Conservation (phyloP, 2,329 filamentous ascomycete genomes). For the Ceratocystis destructans region DNA sequence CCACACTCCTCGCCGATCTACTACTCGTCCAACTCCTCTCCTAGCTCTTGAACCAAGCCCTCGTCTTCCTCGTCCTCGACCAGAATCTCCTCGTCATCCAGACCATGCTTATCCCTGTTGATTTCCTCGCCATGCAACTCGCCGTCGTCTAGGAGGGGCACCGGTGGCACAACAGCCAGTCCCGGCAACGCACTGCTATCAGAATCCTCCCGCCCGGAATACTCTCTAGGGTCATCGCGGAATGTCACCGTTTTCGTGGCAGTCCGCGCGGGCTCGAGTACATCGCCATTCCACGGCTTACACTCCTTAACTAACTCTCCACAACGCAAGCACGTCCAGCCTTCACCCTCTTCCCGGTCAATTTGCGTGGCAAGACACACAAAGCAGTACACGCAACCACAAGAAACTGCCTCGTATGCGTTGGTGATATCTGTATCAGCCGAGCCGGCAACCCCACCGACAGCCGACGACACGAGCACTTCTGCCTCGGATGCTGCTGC, state of each 20-base stretch:
- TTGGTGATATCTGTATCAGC: conserved; percentile 91
- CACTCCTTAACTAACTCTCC: conserved; percentile 74
- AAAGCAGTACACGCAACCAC: conserved; percentile 89
- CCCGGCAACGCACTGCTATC: not conserved
- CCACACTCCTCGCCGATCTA: too few species aligned
- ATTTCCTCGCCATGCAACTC: not conserved
- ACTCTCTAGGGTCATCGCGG: conserved; percentile 35
- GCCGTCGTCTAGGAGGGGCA: not conserved
- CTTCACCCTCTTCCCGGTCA: conserved; percentile 85
- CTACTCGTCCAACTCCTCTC: not conserved
- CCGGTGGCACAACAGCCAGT: conserved; percentile 4
- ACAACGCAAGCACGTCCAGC: conserved; percentile 83
- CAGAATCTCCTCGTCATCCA: conserved; percentile 1
- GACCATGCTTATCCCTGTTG: not conserved
- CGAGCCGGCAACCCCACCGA: conserved; percentile 69
- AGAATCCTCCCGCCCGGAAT: conserved; percentile 20
- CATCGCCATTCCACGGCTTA: conserved; percentile 81
- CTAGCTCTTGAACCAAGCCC: conserved; percentile 3
- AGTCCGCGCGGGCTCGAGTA: conserved; percentile 46
- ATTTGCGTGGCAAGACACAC: conserved; percentile 83
- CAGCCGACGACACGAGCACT: conserved; percentile 54
- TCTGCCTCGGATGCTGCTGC: conserved; percentile 58
- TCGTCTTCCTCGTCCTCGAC: conserved; percentile 13
- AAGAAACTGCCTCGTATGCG: conserved; percentile 81
- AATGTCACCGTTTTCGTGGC: conserved; percentile 49